phyloP scores from a whole-genome alignment of 2,329 filamentous ascomycete species.

The Pestalotiopsis fici region DNA sequence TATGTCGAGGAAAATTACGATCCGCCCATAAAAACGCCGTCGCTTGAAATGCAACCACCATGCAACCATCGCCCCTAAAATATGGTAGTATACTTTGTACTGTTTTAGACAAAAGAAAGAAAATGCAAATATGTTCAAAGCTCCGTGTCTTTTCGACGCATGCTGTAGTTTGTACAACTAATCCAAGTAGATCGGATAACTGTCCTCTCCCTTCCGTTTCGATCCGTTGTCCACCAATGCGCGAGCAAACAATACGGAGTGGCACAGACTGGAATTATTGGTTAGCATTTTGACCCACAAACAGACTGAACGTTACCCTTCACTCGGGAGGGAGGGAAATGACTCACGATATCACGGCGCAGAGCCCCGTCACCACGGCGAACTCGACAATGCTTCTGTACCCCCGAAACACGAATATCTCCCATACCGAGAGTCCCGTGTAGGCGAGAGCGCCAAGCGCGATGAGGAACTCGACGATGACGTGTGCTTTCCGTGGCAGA shows the following conservation, averaged over 20 bases:
- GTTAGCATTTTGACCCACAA: not conserved
- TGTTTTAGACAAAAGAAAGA: not conserved
- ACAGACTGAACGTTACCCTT: not conserved
- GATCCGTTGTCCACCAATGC: conserved; percentile 4
- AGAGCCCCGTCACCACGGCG: conserved; percentile 4
- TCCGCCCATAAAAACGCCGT: not conserved
- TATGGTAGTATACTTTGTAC: not conserved
- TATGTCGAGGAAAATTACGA: not conserved
- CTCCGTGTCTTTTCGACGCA: not conserved
- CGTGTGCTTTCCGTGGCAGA: not conserved
- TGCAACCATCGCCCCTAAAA: not conserved
- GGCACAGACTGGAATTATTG: not conserved
- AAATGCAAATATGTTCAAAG: not conserved
- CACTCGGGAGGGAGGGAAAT: not conserved
- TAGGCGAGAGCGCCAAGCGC: conserved; percentile 8
- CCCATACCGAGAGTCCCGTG: conserved; percentile 6
- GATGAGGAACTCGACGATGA: conserved; percentile 7
- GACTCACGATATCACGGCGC: conserved; percentile 6
- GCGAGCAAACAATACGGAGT: conserved; percentile 1
- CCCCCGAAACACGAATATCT: conserved; percentile 6
- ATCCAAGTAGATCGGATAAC: not conserved
- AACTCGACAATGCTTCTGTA: conserved; percentile 11
- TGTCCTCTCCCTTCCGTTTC: conserved; percentile 1
- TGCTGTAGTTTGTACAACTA: not conserved
- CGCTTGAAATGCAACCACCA: conserved; percentile 1